Conservation (phyloP, 2,329 filamentous ascomycete species). For the Aspergillus aculeatus region DNA sequence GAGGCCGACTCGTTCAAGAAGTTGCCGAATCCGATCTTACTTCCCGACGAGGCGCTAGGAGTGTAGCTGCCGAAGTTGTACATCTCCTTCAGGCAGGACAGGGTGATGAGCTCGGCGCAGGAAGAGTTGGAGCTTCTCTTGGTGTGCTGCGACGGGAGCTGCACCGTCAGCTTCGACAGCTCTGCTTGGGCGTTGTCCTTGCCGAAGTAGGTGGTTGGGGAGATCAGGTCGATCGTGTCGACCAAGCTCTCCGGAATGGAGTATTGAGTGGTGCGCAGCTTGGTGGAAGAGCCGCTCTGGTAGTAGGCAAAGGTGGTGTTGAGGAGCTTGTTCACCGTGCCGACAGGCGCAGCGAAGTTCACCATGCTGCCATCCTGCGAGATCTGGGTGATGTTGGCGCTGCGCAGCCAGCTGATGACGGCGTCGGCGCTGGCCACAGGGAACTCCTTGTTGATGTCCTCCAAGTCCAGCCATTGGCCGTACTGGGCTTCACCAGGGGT, state of each 20-base stretch:
- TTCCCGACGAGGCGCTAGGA: slow-evolving; percentile 46
- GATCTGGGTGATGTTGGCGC: slow-evolving; percentile 37
- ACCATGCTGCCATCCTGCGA: slow-evolving; percentile 44
- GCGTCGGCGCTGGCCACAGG: slow-evolving; percentile 36
- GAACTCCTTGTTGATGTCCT: slow-evolving; percentile 46
- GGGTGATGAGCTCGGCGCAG: slow-evolving; percentile 41
- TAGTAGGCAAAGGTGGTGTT: slow-evolving; percentile 51
- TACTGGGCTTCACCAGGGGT: slow-evolving; percentile 50
- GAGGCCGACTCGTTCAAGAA: slow-evolving; percentile 54
- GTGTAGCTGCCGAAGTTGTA: slow-evolving; percentile 53
- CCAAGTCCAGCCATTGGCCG: slow-evolving; percentile 49
- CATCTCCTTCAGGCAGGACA: slow-evolving; percentile 48
- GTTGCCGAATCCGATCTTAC: slow-evolving; percentile 51
- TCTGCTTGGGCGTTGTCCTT: slow-evolving; percentile 23
- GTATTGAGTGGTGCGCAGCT: slow-evolving; percentile 45
- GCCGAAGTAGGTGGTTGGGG: slow-evolving; percentile 54
- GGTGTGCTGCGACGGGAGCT: neutral
- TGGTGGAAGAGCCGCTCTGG: slow-evolving; percentile 37
- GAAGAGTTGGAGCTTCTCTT: slow-evolving; percentile 9
- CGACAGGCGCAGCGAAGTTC: slow-evolving; percentile 43
- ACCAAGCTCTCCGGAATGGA: slow-evolving; percentile 42
- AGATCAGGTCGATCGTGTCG: slow-evolving; percentile 48
- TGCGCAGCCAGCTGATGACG: slow-evolving; percentile 48
- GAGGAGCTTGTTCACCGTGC: slow-evolving; percentile 48
- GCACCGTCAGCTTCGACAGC: neutral